Percentiles rank a stretch among this genome's conserved stretches.
phyloP scores from a whole-genome alignment of 2,329 filamentous ascomycete genomes.

The Trichoderma sp. region DNA sequence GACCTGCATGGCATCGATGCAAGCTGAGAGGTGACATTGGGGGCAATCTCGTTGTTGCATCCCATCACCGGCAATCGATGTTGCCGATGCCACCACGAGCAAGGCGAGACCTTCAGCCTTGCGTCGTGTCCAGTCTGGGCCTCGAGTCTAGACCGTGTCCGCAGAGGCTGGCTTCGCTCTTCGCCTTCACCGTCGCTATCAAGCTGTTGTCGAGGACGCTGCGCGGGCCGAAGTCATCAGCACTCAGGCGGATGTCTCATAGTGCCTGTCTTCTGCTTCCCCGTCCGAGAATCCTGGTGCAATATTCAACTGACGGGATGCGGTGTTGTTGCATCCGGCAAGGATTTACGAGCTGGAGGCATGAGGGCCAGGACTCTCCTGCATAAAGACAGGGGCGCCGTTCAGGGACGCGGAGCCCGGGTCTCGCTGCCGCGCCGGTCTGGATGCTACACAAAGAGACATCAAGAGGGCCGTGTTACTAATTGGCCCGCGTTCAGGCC shows the following conservation, averaged over 20 bases:
- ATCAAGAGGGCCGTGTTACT: not conserved
- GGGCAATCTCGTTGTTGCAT: not conserved
- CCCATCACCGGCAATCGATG: slow-evolving; percentile 8
- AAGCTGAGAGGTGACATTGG: slow-evolving; percentile 6
- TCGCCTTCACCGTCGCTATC: slow-evolving; percentile 9
- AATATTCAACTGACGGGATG: slow-evolving; percentile 2
- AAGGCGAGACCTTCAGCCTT: not conserved
- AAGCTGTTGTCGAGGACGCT: not conserved
- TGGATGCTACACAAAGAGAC: not conserved
- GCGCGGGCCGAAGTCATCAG: slow-evolving; percentile 2
- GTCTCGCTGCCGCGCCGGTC: not conserved
- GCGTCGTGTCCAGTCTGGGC: not conserved
- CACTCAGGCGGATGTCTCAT: slow-evolving; percentile 7
- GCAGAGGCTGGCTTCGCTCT: not conserved
- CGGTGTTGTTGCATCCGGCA: not conserved
- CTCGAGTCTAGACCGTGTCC: not conserved
- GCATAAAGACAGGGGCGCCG: slow-evolving; percentile 13
- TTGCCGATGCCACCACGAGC: not conserved
- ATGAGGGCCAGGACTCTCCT: slow-evolving; percentile 8
- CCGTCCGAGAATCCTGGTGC: not conserved
- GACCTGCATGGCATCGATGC: not conserved
- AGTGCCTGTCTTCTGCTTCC: not conserved
- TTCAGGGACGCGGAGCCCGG: slow-evolving; percentile 2
- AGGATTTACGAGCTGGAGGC: slow-evolving; percentile 1
- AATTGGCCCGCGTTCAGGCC: not conserved